Evolutionary conservation across 106 monocot genomes (phyloP), one percentile per base, ranked within the genome.

Genomic region (Triglochin maritima): DNA sequence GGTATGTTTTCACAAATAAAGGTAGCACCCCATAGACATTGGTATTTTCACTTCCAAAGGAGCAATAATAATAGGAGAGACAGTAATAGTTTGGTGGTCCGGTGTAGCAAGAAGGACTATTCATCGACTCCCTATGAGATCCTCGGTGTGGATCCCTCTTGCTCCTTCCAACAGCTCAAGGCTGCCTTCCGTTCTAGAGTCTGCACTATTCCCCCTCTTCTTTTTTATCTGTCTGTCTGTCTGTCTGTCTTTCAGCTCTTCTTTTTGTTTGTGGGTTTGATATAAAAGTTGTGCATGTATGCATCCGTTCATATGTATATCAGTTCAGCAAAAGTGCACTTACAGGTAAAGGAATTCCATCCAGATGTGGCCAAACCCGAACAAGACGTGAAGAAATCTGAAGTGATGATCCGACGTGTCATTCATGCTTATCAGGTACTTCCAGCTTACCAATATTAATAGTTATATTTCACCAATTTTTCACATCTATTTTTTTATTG

Each of bases 271-370:
- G 47, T 49, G 1, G 29, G 29, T 29, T 29, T 29, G 29, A 29
- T 29, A 29, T 29, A 29, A 29, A 29, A 29, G 29, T 29, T 29
- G 29, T 29, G 29, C 29, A 29, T 29, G 29, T 29, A 29, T 1
- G 29, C 29, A 29, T 29, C 29, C 29, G 29, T 29, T 29, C 29
- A 29, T 29, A 29, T 29, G 29, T 29, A 29, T 29, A 29, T 29
- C 29, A 29, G 29, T 29, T 29, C 29, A 29, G 29, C 29, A 29
- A 29, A 29, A 29, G 29, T 29, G 29, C 29, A 29, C 1, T 48
- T 50, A 13, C 69, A 75, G 74, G 94, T 95, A 13, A 95, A 95
- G 76, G 73, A 90, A 63, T 95, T 87, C 70, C 94, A 90, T 78
- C 95, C 95, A 13, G 95, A 95, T 75, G 87, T 95, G 15, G 85